These are phyloP conservation scores for Zychaea mexicana DNA, from an alignment of 371 early-diverging fungal species.

Conservation along the genomic window DNA sequence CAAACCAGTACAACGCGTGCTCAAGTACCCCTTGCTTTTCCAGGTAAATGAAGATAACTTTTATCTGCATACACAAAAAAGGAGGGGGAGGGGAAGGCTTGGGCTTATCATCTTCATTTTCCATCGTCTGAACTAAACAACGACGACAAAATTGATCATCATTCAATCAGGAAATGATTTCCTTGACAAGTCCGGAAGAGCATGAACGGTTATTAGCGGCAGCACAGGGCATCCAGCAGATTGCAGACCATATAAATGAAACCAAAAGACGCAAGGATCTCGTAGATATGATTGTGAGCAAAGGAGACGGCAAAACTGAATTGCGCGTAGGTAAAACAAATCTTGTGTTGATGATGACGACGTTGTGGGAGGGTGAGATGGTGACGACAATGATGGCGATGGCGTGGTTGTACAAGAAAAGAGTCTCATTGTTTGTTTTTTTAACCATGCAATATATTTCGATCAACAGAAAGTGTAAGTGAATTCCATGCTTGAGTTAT, in stretches of 20 bases:
- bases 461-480: conserved; percentile 3
- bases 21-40: conserved; percentile 83
- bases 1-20: conserved; percentile 86
- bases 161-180: conserved; percentile 69
- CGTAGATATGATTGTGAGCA: conserved; percentile 77
- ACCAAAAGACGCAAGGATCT: conserved; percentile 83
- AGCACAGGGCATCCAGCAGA: conserved; percentile 53
- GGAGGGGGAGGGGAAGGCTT: no score
- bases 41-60: conserved; percentile 33
- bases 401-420: neutral
- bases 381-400: no score
- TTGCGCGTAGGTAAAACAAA: conserved; percentile 17
- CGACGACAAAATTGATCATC: no score
- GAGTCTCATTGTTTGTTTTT: neutral
- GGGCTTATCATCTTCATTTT: no score
- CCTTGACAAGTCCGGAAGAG: conserved; percentile 37
- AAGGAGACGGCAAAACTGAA: conserved; percentile 42
- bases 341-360: neutral
- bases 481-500: neutral
- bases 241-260: conserved; percentile 84
- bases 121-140: no score
- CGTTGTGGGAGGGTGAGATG: neutral
- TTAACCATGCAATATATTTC: neutral
- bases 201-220: conserved; percentile 25
- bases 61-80: no score